phyloP scores from a whole-genome alignment of 108 stramenopile species.

The Nitzschia sp. region DNA sequence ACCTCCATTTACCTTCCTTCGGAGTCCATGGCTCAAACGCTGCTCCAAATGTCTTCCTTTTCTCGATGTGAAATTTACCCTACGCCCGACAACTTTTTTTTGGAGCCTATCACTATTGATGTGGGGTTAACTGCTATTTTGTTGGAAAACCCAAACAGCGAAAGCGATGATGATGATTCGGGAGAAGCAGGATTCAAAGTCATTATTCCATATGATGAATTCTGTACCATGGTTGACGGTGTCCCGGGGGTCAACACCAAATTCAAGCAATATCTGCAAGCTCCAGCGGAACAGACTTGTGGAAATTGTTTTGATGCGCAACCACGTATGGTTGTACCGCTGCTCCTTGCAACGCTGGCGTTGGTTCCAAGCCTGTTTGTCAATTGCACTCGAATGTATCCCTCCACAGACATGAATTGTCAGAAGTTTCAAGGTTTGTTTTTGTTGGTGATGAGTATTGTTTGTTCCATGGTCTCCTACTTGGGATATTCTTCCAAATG shows the following conservation, averaged over 20 bases:
- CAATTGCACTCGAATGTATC: constrained; percentile 16
- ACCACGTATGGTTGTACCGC: constrained; percentile 2
- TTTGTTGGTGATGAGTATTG: background rate
- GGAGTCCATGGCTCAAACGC: no score
- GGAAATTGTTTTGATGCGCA: background rate
- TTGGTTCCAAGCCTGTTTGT: constrained; percentile 6
- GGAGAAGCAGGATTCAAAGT: background rate
- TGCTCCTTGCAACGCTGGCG: constrained; percentile 8
- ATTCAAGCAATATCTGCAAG: constrained; percentile 8
- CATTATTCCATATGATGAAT: constrained; percentile 19
- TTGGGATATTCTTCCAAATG: constrained; percentile 9
- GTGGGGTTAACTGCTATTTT: constrained; percentile 9
- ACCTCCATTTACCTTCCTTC: background rate
- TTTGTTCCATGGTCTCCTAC: background rate
- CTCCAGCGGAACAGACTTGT: constrained; percentile 4
- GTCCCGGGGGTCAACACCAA: background rate
- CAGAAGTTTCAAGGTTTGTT: background rate
- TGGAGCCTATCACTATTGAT: constrained; percentile 7
- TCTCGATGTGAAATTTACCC: background rate
- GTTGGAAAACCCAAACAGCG: constrained; percentile 11
- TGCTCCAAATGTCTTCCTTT: no score
- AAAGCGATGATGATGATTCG: background rate
- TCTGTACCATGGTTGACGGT: constrained; percentile 6
- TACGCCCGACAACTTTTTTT: background rate
- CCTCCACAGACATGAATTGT: constrained; percentile 21